Percentiles rank a stretch among this genome's conserved stretches.
Conservation (phyloP, 352 stramenopile genomes). For the Phytophthora meadii region DNA sequence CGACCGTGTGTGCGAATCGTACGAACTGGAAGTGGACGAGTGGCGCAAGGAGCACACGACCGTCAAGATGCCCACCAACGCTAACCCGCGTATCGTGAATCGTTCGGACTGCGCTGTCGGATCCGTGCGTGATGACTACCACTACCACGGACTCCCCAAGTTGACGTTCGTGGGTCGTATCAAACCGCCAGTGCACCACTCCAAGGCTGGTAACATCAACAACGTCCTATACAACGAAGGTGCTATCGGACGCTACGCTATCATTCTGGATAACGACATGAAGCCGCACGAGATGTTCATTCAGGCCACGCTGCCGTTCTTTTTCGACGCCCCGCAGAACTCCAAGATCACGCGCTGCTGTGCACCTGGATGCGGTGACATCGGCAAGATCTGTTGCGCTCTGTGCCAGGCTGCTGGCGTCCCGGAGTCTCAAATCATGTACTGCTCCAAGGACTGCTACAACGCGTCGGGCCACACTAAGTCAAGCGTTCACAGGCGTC, state of each 20-base stretch:
- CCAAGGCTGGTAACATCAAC: slow-evolving; percentile 86
- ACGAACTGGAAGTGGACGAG: slow-evolving; percentile 76
- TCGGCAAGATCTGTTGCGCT: slow-evolving; percentile 80
- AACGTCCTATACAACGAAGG: slow-evolving; percentile 86
- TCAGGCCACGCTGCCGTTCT: slow-evolving; percentile 72
- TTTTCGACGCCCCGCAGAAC: slow-evolving; percentile 72
- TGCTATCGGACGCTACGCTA: slow-evolving; percentile 67
- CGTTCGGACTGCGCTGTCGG: slow-evolving; percentile 67
- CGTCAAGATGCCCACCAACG: slow-evolving; percentile 65
- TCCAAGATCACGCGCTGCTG: slow-evolving; percentile 70
- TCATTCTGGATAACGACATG: slow-evolving; percentile 88
- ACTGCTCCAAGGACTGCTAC: slow-evolving; percentile 86
- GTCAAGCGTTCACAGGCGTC: slow-evolving; percentile 69
- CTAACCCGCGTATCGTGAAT: slow-evolving; percentile 53
- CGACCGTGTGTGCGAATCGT: slow-evolving; percentile 70
- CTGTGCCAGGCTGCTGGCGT: slow-evolving; percentile 71
- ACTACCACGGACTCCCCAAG: slow-evolving; percentile 66
- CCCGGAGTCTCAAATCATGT: slow-evolving; percentile 69
- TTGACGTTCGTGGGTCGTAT: slow-evolving; percentile 73
- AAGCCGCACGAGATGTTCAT: slow-evolving; percentile 84
- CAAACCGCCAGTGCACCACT: slow-evolving; percentile 77
- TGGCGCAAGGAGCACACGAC: slow-evolving; percentile 78
- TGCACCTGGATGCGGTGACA: slow-evolving; percentile 68
- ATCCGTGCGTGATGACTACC: slow-evolving; percentile 75
- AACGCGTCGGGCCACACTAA: slow-evolving; percentile 70